Conservation (phyloP, 2,329 filamentous ascomycete species). For the Colletotrichum lentis region DNA sequence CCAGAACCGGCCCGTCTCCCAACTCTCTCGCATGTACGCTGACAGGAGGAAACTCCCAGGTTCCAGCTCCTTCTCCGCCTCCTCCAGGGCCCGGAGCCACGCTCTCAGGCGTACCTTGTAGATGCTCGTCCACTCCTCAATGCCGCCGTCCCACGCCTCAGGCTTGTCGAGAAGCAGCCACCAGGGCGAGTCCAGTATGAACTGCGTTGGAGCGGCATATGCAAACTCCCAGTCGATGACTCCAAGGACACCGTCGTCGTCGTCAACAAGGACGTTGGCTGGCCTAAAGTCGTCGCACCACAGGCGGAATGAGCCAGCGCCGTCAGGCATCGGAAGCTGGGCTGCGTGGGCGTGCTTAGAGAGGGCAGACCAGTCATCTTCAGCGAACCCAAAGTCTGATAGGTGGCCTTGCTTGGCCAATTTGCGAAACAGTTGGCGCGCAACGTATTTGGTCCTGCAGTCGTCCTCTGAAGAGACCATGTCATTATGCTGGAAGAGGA, state of each 20-base stretch:
- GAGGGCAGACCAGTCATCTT: conserved; percentile 17
- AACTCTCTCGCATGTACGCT: conserved; percentile 48
- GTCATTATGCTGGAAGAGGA: conserved; percentile 50
- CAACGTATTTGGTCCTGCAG: conserved; percentile 46
- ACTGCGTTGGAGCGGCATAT: conserved; percentile 35
- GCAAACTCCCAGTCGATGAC: conserved; percentile 40
- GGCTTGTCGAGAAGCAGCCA: conserved; percentile 49
- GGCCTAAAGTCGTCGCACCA: conserved; percentile 48
- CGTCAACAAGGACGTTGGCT: conserved; percentile 45
- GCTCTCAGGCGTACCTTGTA: conserved; percentile 47
- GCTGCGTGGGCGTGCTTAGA: not conserved
- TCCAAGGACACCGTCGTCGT: conserved; percentile 42
- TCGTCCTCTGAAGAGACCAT: conserved; percentile 46
- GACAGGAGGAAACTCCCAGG: conserved; percentile 41
- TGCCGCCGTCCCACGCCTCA: conserved; percentile 46
- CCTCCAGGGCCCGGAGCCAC: conserved; percentile 47
- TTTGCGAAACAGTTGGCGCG: conserved; percentile 36
- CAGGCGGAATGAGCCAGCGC: conserved; percentile 40
- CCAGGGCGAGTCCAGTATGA: conserved; percentile 49
- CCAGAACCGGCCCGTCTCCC: conserved; percentile 47
- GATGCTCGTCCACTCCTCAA: conserved; percentile 43
- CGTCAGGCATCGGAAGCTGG: too few relatives aligned
- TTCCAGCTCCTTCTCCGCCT: conserved; percentile 41
- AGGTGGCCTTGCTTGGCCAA: conserved; percentile 6
- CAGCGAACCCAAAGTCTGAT: conserved; percentile 14